Base-by-base conservation (phyloP, 1,284 basidiomycete genomes). In the Trichosporon sp. region DNA sequence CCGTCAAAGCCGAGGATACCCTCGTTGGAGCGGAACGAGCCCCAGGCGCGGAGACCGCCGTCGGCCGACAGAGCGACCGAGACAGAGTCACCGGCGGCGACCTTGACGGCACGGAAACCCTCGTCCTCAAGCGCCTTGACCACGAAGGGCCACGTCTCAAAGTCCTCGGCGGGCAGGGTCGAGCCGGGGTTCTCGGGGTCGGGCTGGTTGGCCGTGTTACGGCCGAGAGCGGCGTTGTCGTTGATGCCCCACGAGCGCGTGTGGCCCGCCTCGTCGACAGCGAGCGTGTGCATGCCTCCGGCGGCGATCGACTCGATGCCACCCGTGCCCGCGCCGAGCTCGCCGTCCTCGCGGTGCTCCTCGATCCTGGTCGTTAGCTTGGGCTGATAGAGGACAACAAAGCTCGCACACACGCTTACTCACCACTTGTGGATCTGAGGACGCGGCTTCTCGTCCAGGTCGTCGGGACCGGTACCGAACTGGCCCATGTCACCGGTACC, bases 151-250 rank as follows among this genome's bases (percentile, higher is more conserved):
- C 88, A 84, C 64, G 90, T 88, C 64, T 93, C 93, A 73, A 93
- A 87, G 63, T 91, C 89, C 75, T 96, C 93, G n/a, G 89, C 85
- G 73, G 91, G 90, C 69, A 92, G 82, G 72, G 87, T 87, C 64
- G 87, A 80, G 10, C 84, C 88, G 6, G 89, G 87, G 66, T 90
- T 88, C 32, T 75, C 74, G 7, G 83, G 63, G 79, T 93, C 89
- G 8, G 90, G 88, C 48, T 92, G 87, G 70, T 91, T 88, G 67
- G 87, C 85, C 1, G 93, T 95, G 71, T 89, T 83, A 71, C 94
- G 89, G n/a, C 96, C 95, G 32, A 98, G 88, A 51, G 93, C 92
- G 68, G 92, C 94, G 77, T 94, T 91, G 81, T 98, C 95, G 81
- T 98, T 97, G 74, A 93, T 90, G 64, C 94, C 94, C 84, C 91